Evolutionary conservation across 352 stramenopile species (phyloP).

Genomic region (Pythium biforme): DNA sequence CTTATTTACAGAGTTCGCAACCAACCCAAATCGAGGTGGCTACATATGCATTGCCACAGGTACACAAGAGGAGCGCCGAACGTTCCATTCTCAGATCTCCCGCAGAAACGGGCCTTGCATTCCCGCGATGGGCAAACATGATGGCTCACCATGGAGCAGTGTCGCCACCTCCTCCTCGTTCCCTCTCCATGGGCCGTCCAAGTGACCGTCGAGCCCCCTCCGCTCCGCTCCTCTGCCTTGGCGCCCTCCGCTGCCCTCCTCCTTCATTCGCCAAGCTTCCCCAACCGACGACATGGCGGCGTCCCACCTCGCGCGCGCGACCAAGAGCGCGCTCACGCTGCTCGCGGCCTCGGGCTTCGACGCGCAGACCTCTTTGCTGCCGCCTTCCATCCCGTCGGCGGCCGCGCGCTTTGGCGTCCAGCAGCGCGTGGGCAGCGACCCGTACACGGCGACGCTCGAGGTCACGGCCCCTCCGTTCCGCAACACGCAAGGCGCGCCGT

Average conservation of each 20-base stretch:
- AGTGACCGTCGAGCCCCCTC: no score
- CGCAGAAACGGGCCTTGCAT: background rate
- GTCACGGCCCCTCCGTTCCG: slow-evolving; percentile 37
- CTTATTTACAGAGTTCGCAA: background rate
- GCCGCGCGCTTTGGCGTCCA: background rate
- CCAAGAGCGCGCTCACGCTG: slow-evolving; percentile 25
- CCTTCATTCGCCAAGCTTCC: slow-evolving; percentile 6
- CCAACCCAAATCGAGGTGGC: no score
- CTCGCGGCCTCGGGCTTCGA: slow-evolving; percentile 17
- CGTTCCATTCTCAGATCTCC: slow-evolving; percentile 10
- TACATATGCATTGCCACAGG: background rate
- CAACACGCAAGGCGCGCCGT: slow-evolving; percentile 43
- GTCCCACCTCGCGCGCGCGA: slow-evolving; percentile 1
- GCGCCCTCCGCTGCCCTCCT: background rate
- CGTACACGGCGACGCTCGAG: slow-evolving; percentile 39
- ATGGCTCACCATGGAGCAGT: slow-evolving; percentile 5
- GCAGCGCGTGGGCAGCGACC: slow-evolving; percentile 2
- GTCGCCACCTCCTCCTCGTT: background rate
- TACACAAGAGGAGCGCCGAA: background rate
- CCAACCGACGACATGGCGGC: background rate
- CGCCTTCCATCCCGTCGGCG: background rate
- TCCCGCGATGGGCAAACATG: background rate
- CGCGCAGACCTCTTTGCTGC: background rate
- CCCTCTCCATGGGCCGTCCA: background rate
- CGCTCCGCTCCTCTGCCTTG: background rate